Percentiles rank a stretch among this genome's conserved stretches.
These are phyloP conservation scores for Penicillium paneum DNA, from an alignment of 2,329 filamentous ascomycete genomes.

Conservation along the genomic window DNA sequence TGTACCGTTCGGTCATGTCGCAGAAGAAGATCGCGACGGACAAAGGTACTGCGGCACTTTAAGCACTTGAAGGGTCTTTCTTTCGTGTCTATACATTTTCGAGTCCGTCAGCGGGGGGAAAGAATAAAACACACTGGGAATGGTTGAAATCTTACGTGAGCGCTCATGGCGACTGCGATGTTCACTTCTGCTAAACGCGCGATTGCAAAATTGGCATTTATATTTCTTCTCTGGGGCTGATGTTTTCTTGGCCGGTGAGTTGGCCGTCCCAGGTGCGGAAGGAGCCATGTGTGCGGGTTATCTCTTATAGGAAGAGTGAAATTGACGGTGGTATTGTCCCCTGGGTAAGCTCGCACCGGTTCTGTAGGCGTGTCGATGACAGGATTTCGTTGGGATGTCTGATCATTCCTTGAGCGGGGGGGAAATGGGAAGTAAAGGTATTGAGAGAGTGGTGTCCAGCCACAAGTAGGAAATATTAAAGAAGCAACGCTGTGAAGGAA, in stretches of 20 bases:
- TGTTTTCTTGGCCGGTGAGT: slow-evolving; percentile 76
- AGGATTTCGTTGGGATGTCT: slow-evolving; percentile 40
- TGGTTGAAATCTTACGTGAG: slow-evolving; percentile 74
- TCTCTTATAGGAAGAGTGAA: slow-evolving; percentile 28
- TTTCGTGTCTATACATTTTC: slow-evolving; percentile 72
- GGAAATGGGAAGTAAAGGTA: slow-evolving; percentile 17
- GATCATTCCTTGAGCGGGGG: slow-evolving; percentile 44
- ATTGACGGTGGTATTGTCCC: slow-evolving; percentile 36
- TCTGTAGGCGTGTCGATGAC: slow-evolving; percentile 43
- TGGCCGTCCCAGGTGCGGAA: slow-evolving; percentile 59
- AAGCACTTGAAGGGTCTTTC: slow-evolving; percentile 97
- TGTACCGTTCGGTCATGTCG: slow-evolving; percentile 98
- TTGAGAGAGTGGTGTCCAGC: slow-evolving; percentile 37
- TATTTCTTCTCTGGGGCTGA: slow-evolving; percentile 93
- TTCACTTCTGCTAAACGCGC: slow-evolving; percentile 95
- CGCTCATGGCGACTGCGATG: slow-evolving; percentile 95
- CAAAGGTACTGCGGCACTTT: slow-evolving; percentile 98
- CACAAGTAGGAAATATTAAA: slow-evolving; percentile 26
- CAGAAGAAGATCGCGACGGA: slow-evolving; percentile 91
- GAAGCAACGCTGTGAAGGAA: slow-evolving; percentile 16
- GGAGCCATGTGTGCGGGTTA: slow-evolving; percentile 39
- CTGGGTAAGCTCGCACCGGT: slow-evolving; percentile 43
- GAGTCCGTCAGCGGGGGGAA: not conserved
- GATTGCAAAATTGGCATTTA: slow-evolving; percentile 98
- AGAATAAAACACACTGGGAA: not conserved